Base-by-base conservation (phyloP, 2,329 filamentous ascomycete species). In the Claviceps sp. region DNA sequence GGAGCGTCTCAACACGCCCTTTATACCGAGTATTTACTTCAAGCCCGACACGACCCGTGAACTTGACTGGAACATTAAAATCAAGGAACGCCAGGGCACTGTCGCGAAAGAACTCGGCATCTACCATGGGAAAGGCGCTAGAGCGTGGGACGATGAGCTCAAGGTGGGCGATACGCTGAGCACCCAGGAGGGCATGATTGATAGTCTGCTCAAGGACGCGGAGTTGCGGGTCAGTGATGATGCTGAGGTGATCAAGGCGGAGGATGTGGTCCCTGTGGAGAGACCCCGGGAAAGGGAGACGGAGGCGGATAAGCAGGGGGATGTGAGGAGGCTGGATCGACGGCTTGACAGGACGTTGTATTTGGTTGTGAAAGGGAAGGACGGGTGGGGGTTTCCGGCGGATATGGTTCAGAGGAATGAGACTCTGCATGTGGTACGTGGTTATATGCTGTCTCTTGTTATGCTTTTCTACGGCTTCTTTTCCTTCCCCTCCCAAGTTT, bases 1-100 rank as follows among this genome's bases (percentile, higher is more conserved):
- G 68, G 93, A 98, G 75, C 86, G 93, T 44, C 77, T 95, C 50
- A 82, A 84, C 20, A 78, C 93, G 4, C 87, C 90, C 1, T 98
- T 97, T 68, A 86, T 86, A 52, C 82, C 86, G 58, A 86, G 86
- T 66, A 93, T 97, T 71, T 98, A 95, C 77, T 95, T 90, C 79
- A 95, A 95, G 74, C 83, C 83, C 59, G 87, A 88, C 64, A 95
- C 90, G 11, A 84, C 89, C 1, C 77, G 81, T 8, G 86, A 90
- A 58, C 74, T 88, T 49, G 90, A 96, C 71, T 97, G 89, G 88
- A 87, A 90, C 67, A 78, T 88, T 64, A 94, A 95, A 71, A 78
- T 88, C 56, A 75, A 76, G 59, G 84, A 88, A 65, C 84, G 91
- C 50, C 67, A 74, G 52, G 78, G 82, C 61, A 85, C 86, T 7